Evolutionary conservation across 2,329 filamentous ascomycete species (phyloP).

Genomic region (Epichloe uncinata): DNA sequence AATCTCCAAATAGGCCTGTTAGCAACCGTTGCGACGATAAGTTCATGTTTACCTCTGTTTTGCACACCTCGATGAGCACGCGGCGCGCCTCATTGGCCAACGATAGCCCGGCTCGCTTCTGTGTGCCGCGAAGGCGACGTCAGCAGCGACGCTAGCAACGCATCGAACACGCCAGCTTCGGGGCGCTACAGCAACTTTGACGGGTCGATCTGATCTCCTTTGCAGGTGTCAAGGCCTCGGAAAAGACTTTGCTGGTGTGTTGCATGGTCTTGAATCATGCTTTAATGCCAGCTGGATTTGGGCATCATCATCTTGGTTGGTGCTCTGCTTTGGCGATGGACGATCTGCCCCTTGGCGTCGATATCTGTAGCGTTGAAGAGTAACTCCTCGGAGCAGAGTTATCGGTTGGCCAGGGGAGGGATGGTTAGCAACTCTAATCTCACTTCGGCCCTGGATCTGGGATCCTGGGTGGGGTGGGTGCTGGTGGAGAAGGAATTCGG

Average conservation of each 20-base stretch:
- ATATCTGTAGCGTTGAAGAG: too few relatives aligned
- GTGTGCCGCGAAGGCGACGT: neutral
- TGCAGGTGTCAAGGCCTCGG: too few relatives aligned
- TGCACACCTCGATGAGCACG: neutral
- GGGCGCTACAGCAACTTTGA: neutral
- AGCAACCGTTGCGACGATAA: neutral
- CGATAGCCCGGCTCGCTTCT: neutral
- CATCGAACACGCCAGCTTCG: conserved; percentile 1
- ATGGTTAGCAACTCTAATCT: too few relatives aligned
- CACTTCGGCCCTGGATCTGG: neutral
- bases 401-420: neutral
- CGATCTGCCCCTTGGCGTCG: neutral
- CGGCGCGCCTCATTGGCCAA: neutral
- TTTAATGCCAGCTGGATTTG: neutral
- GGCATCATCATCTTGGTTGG: neutral
- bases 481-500: too few relatives aligned
- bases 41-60: conserved; percentile 1
- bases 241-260: neutral
- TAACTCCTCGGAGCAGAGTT: neutral
- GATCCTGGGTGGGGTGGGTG: too few relatives aligned
- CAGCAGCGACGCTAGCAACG: neutral
- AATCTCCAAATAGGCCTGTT: neutral
- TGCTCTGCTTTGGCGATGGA: neutral
- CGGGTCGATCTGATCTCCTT: neutral
- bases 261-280: neutral